These are phyloP conservation scores for Stephania japonica DNA, from an alignment of 164 flowering plant species.

Conservation along the genomic window DNA sequence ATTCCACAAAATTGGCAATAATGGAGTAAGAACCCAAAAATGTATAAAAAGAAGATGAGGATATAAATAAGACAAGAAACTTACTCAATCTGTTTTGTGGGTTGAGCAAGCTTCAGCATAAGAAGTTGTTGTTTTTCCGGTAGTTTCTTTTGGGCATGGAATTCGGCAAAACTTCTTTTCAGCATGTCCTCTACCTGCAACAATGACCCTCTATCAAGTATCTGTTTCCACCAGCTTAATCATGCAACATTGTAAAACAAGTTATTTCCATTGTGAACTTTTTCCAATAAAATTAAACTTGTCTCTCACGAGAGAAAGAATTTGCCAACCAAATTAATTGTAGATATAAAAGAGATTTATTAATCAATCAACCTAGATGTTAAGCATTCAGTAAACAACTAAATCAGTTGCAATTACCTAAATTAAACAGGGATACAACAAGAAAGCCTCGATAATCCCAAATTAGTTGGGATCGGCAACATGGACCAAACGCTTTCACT, in stretches of 20 bases:
- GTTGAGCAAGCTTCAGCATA: constrained; percentile 76
- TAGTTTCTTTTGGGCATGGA: constrained; percentile 90
- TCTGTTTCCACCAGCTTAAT: constrained; percentile 4
- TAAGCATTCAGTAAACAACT: background rate
- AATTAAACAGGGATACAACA: no score
- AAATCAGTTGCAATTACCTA: no score
- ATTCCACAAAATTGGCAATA: no score
- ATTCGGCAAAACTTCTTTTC: constrained; percentile 99
- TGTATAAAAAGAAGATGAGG: background rate
- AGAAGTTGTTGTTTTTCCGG: constrained; percentile 80
- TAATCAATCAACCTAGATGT: background rate
- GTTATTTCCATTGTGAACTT: background rate
- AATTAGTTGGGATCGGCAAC: no score
- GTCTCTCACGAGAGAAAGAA: background rate
- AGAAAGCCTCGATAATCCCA: no score
- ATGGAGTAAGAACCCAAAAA: no score
- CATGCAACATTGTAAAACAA: background rate
- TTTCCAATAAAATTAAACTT: background rate
- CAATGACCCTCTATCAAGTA: constrained; percentile 8
- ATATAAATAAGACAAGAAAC: constrained; percentile 5
- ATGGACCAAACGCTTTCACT: no score
- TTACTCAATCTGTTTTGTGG: constrained; percentile 66
- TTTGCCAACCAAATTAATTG: background rate
- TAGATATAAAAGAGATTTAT: background rate
- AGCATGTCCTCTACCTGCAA: constrained; percentile 97